Base-by-base conservation (phyloP, 768 basidiomycete species). In the Chalciporus sphaerocephalus region DNA sequence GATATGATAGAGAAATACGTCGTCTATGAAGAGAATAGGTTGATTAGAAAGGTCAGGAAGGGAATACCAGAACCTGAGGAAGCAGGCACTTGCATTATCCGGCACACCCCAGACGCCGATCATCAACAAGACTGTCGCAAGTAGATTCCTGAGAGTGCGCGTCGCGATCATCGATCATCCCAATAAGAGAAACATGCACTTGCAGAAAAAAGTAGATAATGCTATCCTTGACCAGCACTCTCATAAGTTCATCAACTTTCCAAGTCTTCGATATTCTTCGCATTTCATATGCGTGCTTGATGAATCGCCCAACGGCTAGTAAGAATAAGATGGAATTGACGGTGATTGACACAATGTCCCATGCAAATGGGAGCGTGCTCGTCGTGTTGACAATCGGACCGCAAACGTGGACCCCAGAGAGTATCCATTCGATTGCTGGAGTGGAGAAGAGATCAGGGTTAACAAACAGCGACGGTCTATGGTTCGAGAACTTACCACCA, bases 121-220 rank as follows among this genome's bases (percentile, higher is more conserved):
- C 53, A 58, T 50, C 41, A 56, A 27, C 21, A 59, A 30, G 20
- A 50, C 28, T 20, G 46, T 56, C 10, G 48, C 47, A 17, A 58
- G 48, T 24, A 50, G 4, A 24, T 56, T 56, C 17, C 57, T 56
- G 17, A 9, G 2, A n/a, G 9, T 5, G 16, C 18, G 10, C 2
- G 3, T 1, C 9, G 17, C n/a, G n/a, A n/a, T 53, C 35, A 56
- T 13, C 0, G 13, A 33, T 16, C 1, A 32, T 11, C 18, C 16
- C 12, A 12, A 6, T 10, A 40, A 4, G n/a, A 20, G 36, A 13
- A 22, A 2, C 3, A 16, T n/a, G 13, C 5, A 46, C 57, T 24
- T 21, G 60, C 58, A 59, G 18, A 18, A 47, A 48, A 46, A 51
- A 56, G 6, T 53, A 57, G 34, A 56, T 3, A 23, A 49, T 59